Conservation (phyloP, 805 yeast species). For the Zygotorulaspora florentina region DNA sequence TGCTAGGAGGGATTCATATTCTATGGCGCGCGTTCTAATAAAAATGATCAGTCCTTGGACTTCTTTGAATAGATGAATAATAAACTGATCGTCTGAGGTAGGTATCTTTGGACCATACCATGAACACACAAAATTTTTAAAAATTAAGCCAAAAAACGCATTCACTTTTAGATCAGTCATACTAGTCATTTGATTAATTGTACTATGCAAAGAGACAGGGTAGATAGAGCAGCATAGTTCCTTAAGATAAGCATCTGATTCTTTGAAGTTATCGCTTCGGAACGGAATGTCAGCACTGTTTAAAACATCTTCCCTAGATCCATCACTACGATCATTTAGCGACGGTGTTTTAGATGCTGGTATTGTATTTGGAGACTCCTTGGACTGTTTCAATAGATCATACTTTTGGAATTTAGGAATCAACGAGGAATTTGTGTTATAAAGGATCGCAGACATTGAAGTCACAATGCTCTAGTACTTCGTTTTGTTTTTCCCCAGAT, state of each 20-base stretch:
- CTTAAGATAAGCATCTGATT: slow-evolving; percentile 25
- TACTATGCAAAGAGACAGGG: slow-evolving; percentile 18
- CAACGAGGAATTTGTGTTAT: slow-evolving; percentile 30
- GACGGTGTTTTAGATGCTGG: background rate
- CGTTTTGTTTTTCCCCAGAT: background rate
- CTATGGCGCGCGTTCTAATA: slow-evolving; percentile 6
- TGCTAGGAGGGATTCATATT: slow-evolving; percentile 16
- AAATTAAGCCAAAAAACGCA: slow-evolving; percentile 25
- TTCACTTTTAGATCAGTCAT: slow-evolving; percentile 19
- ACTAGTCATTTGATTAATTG: slow-evolving; percentile 11
- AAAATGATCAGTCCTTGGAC: slow-evolving; percentile 12
- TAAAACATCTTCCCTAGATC: background rate
- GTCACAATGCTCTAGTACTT: background rate
- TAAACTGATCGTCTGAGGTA: slow-evolving; percentile 23
- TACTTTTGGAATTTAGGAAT: slow-evolving; percentile 29
- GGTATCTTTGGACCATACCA: slow-evolving; percentile 35
- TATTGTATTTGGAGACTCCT: background rate
- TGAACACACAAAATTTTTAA: slow-evolving; percentile 25
- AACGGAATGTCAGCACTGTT: slow-evolving; percentile 17
- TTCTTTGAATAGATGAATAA: slow-evolving; percentile 16
- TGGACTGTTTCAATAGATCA: slow-evolving; percentile 8
- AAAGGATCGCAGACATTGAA: slow-evolving; percentile 20
- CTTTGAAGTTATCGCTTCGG: slow-evolving; percentile 13
- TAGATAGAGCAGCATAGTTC: slow-evolving; percentile 28
- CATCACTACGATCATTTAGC: background rate